Base-by-base conservation (phyloP, 345 rosid species). In the Gynandropsis gynandra region DNA sequence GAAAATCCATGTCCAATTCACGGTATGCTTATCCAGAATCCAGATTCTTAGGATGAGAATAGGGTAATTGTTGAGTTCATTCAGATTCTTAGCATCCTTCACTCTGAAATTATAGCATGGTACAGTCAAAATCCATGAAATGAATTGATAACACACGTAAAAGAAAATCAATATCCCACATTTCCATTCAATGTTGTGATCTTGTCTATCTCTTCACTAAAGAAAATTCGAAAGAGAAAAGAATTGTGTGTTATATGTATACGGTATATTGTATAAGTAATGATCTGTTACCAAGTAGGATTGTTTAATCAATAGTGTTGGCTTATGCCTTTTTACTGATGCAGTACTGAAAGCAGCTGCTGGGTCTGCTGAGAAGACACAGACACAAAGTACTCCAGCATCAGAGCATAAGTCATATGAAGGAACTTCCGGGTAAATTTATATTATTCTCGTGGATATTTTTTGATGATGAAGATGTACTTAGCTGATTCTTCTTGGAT, bases 1-100 rank as follows among this genome's bases (percentile, higher is more conserved):
- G 93, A 87, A 66, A 92, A 92, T 58, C 97, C 93, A 5, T 92
- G 98, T 63, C 79, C 75, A 21, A 92, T 92, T 69, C 98, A 92
- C 29, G 98, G 98, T 92, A 83, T 50, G 65, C 14, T 53, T 36
- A 20, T 24, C 10, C 27, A 4, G 8, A 37, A 13, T 52, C 47
- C 52, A n/a, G 33, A 41, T 44, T 19, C 21, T 14, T 0, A 34
- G 16, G 15, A 24, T 46, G 47, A 53, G 35, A 2, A 24, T 24
- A 38, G 37, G 16, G n/a, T 31, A 31, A 10, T 47, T 8, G 13
- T 44, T 21, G 35, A 40, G 29, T 24, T 24, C 29, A 24, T 24
- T 24, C 5, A 2, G n/a, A n/a, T 24, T 24, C 29, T 9, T 16
- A 24, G 50, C 48, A 49, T 15, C 38, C 44, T 51, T 50, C 44